Percentiles rank a stretch among this genome's conserved stretches.
Evolutionary conservation across 768 basidiomycete species (phyloP).

Genomic region (Suillus luteus): DNA sequence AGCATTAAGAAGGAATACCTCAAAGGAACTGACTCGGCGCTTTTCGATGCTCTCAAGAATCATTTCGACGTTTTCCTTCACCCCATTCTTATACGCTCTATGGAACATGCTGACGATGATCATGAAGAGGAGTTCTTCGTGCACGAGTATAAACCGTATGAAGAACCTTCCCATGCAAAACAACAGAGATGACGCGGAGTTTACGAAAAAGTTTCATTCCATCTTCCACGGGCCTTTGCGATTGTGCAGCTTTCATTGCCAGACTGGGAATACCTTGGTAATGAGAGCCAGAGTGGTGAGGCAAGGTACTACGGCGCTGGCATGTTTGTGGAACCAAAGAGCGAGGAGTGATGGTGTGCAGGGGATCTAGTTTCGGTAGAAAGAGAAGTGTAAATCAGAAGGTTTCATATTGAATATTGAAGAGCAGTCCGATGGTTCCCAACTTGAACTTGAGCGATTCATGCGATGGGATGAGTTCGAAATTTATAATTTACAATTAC

Average conservation of each 20-base stretch:
- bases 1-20: background rate
- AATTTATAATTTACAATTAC: no score
- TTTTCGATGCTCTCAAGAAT: background rate
- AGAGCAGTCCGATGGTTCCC: no score
- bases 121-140: background rate
- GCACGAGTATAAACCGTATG: background rate
- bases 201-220: background rate
- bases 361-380: background rate
- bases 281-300: background rate
- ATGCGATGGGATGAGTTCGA: no score
- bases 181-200: background rate
- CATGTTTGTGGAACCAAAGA: background rate
- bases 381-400: background rate
- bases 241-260: background rate
- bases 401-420: no score
- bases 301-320: constrained; percentile 2
- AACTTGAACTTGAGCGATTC: no score
- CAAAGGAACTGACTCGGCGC: background rate
- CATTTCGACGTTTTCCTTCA: background rate
- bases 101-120: background rate
- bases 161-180: background rate
- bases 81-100: background rate
- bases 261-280: background rate
- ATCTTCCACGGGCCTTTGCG: constrained; percentile 1
- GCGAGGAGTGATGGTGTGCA: background rate